A percentile compares a stretch with the other conserved stretches of the same genome.
Evolutionary conservation across 352 stramenopile species (phyloP).

Genomic region (Phytopythium sindhum): DNA sequence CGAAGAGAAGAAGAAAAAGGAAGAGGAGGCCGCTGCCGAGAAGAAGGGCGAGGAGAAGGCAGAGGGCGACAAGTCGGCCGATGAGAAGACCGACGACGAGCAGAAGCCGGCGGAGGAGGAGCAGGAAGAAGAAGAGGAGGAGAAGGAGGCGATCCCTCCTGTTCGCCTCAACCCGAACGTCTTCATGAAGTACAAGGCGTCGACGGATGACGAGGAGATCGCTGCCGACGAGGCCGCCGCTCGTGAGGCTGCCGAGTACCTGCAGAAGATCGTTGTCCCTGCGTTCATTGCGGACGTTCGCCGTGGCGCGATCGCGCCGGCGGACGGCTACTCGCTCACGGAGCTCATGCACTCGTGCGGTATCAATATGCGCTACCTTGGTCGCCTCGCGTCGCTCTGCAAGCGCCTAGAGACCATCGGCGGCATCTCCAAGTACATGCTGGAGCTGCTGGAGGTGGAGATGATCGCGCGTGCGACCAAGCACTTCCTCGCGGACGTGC

Average conservation of each 20-base stretch:
- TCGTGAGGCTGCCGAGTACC: conserved; percentile 76
- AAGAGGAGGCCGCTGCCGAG: conserved; percentile 21
- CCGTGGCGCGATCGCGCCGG: conserved; percentile 70
- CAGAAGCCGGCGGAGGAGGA: conserved; percentile 24
- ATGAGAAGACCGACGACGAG: conserved; percentile 1
- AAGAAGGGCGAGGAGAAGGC: conserved; percentile 21
- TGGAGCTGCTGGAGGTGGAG: conserved; percentile 95
- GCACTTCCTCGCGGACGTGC: conserved; percentile 70
- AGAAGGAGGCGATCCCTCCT: conserved; percentile 45
- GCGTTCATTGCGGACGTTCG: conserved; percentile 84
- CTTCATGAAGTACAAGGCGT: conserved; percentile 88
- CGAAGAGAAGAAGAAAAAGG: conserved; percentile 43
- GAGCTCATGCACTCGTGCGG: conserved; percentile 94
- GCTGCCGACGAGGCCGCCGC: conserved; percentile 65
- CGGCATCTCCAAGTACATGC: conserved; percentile 90
- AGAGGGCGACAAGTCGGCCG: conserved; percentile 12
- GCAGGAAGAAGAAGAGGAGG: conserved; percentile 45
- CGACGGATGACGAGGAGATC: conserved; percentile 58
- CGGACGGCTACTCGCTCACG: conserved; percentile 90
- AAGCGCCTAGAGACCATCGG: conserved; percentile 85
- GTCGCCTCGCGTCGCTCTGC: conserved; percentile 85
- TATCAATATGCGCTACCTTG: conserved; percentile 97
- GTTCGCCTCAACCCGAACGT: conserved; percentile 86
- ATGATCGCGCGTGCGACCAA: conserved; percentile 94
- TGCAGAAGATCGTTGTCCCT: conserved; percentile 84